Base-by-base conservation (phyloP, 176 grass and related monocot genomes). In the Bromus sterilis region DNA sequence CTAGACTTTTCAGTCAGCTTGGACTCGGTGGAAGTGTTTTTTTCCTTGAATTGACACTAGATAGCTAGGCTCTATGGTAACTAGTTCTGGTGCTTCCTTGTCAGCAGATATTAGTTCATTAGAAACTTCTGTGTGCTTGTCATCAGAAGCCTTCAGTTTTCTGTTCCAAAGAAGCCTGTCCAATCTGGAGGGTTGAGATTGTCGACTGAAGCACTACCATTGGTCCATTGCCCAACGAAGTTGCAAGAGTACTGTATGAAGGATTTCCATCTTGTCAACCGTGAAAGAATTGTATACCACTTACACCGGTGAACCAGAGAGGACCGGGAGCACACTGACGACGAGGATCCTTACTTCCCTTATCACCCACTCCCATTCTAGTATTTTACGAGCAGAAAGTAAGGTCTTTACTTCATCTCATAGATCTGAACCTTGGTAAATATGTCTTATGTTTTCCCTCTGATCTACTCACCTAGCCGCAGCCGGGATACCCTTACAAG, bases 121-220 rank as follows among this genome's bases (percentile, higher is more conserved):
- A 80, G 75, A 46, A 78, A 51, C 48, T 82, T 84, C 82, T 61
- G 35, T 26, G 65, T 73, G 66, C 59, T 74, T 65, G 43, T 67
- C 66, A 28, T 49, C n/a, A 76, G 79, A 83, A 79, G 83, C 41
- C 29, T 79, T 88, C 82, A 55, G 69, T 77, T 40, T 88, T 90
- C 37, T 94, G 85, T 82, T 90, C 80, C 75, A 87, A 80, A 86
- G 82, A 86, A 86, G 86, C 49, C 30, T 74, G 81, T 77, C 88
- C 79, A 85, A 85, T 64, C 72, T 69, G 77, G 56, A 32, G 86
- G 68, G 58, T 88, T 82, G 20, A 70, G 76, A 65, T 80, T 85
- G 51, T 56, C 76, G 12, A 81, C 37, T 74, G 34, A 70, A 83
- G 60, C 51, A 80, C 43, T 66, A 70, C 56, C 65, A 71, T 84